Evolutionary conservation across 1,139 yeast species (phyloP).

Genomic region (Debaryomyces nepalensis): DNA sequence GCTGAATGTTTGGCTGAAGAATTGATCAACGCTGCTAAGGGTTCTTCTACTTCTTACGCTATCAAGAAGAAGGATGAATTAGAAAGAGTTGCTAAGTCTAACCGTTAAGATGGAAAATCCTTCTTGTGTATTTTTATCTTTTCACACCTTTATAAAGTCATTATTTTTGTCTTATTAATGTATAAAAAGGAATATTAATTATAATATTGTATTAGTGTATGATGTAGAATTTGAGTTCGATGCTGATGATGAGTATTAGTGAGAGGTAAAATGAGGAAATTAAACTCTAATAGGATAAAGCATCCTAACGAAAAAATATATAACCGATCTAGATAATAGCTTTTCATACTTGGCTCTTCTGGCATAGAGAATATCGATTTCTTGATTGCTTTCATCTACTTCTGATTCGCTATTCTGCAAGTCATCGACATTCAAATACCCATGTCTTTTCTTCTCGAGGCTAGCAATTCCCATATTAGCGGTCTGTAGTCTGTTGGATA

Average conservation of each 20-base stretch:
- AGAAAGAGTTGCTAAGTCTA: constrained; percentile 99
- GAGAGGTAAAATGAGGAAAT: background rate
- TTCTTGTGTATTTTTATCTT: constrained; percentile 24
- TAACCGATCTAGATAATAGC: constrained; percentile 19
- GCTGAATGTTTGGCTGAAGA: constrained; percentile 99
- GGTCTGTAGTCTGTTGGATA: constrained; percentile 19
- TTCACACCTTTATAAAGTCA: constrained; percentile 21
- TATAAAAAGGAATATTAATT: constrained; percentile 19
- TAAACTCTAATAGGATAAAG: constrained; percentile 32
- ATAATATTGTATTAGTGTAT: constrained; percentile 6
- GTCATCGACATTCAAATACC: constrained; percentile 21
- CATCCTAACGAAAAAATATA: constrained; percentile 23
- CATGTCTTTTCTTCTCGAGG: constrained; percentile 15
- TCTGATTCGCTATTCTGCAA: constrained; percentile 14
- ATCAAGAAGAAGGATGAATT: constrained; percentile 99
- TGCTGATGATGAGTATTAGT: background rate
- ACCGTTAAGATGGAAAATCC: constrained; percentile 74
- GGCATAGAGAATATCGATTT: constrained; percentile 22
- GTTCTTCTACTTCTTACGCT: constrained; percentile 99
- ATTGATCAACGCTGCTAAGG: constrained; percentile 99
- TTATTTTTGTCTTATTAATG: constrained; percentile 21
- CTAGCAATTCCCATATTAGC: constrained; percentile 16
- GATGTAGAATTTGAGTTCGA: background rate
- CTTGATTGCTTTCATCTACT: constrained; percentile 13
- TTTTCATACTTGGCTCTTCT: constrained; percentile 27